Conservation (phyloP, 2,329 filamentous ascomycete species). For the Arthrobotrys entomopaga region DNA sequence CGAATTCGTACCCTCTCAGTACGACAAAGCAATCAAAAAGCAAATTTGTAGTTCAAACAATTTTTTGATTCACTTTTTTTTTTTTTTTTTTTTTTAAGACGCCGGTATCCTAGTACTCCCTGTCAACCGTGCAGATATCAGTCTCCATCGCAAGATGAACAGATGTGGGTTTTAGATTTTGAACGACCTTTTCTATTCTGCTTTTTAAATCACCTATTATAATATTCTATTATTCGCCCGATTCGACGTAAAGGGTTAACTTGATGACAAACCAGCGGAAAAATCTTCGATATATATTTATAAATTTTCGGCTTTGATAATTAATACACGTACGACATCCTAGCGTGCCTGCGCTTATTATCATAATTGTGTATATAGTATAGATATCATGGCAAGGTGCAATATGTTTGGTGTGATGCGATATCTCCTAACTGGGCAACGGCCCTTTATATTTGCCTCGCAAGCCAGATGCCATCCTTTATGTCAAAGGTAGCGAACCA, state of each 20-base stretch:
- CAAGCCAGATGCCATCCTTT: no score
- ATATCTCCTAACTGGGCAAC: constrained; percentile 22
- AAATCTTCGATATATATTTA: constrained; percentile 26
- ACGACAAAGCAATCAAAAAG: constrained; percentile 26
- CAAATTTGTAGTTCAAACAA: constrained; percentile 17
- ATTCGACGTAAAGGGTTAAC: not conserved
- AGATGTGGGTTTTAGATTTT: constrained; percentile 22
- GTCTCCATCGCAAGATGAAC: constrained; percentile 37
- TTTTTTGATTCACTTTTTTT: constrained; percentile 36
- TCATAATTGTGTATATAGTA: constrained; percentile 21
- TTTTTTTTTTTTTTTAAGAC: constrained; percentile 27
- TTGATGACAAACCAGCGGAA: constrained; percentile 19
- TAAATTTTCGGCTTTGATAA: constrained; percentile 51
- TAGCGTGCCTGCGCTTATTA: constrained; percentile 38
- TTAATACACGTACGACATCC: constrained; percentile 45
- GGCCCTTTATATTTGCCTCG: no score
- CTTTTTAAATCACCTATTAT: no score
- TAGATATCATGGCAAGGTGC: no score
- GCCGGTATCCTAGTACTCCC: constrained; percentile 34
- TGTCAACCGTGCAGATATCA: constrained; percentile 10
- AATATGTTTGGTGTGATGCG: not conserved
- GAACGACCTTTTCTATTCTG: not conserved
- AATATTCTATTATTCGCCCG: not conserved
- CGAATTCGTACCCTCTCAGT: constrained; percentile 25
- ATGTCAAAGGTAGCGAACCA: constrained; percentile 28